Percentiles rank a stretch among this genome's conserved stretches.
These are phyloP conservation scores for Gaeumannomyces sp. DNA, from an alignment of 2,329 filamentous ascomycete genomes.

Conservation along the genomic window DNA sequence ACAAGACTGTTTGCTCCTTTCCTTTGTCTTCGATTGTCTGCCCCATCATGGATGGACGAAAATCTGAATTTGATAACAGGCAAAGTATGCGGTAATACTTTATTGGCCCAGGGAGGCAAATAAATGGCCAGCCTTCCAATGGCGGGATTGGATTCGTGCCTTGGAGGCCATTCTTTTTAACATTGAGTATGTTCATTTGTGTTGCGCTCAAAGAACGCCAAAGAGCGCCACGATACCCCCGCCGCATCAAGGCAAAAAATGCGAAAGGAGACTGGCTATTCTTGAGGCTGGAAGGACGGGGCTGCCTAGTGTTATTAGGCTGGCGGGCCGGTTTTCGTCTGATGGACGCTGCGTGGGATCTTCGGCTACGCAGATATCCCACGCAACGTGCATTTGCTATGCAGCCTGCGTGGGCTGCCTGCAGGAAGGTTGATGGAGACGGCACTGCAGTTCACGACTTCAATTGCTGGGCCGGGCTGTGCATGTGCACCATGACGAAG, in stretches of 20 bases:
- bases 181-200: neutral
- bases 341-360: neutral
- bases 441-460: too few relatives aligned
- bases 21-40: too few relatives aligned
- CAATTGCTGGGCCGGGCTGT: neutral
- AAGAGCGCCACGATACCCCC: neutral
- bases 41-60: neutral
- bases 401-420: neutral
- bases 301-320: neutral
- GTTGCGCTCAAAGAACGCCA: neutral
- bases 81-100: neutral
- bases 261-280: neutral
- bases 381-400: neutral
- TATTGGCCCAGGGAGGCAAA: neutral
- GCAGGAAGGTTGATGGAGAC: too few relatives aligned
- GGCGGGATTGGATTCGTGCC: neutral
- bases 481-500: constrained; percentile 3
- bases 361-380: neutral
- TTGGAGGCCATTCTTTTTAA: neutral
- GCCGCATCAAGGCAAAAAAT: neutral
- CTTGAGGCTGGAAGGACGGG: too few relatives aligned
- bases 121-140: neutral
- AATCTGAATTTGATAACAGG: neutral
- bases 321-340: too few relatives aligned
- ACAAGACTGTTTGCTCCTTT: neutral